A percentile compares a stretch with the other conserved stretches of the same genome.
Evolutionary conservation across 805 yeast genomes (phyloP).

Genomic region (Wickerhamiella lipophila): DNA sequence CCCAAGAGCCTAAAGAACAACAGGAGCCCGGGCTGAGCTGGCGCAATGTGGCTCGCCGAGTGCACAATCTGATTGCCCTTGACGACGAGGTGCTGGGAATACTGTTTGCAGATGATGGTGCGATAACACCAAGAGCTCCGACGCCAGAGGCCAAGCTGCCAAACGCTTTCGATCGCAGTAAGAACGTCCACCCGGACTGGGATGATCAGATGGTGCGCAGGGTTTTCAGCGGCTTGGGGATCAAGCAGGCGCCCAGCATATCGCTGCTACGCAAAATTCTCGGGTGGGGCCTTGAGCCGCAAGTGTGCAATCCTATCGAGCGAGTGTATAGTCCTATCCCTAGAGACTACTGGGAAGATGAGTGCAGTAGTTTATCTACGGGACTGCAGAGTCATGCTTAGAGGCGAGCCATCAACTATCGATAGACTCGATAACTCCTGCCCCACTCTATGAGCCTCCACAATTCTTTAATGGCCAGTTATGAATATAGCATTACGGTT

Average conservation of each 20-base stretch:
- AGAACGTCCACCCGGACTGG: conserved; percentile 13
- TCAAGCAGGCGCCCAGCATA: conserved; percentile 2
- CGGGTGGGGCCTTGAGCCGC: conserved; percentile 3
- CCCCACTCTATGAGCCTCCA: too few relatives aligned
- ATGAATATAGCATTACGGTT: too few relatives aligned
- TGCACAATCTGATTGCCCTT: conserved; percentile 25
- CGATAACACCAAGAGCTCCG: conserved; percentile 9
- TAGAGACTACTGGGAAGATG: conserved; percentile 3
- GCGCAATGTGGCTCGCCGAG: conserved; percentile 14
- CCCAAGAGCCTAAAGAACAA: not conserved
- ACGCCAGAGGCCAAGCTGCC: not conserved
- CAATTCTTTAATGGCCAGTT: too few relatives aligned
- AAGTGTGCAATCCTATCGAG: not conserved
- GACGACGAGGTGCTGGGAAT: conserved; percentile 30
- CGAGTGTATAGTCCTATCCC: not conserved
- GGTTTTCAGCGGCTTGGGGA: conserved; percentile 3
- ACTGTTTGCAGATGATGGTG: conserved; percentile 25
- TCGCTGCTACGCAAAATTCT: not conserved
- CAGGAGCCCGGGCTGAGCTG: conserved; percentile 8
- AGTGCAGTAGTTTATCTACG: not conserved
- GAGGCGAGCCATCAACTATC: too few relatives aligned
- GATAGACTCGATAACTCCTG: too few relatives aligned
- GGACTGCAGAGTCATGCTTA: not conserved
- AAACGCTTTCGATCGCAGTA: conserved; percentile 14
- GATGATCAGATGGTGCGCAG: conserved; percentile 11